Percentiles rank a stretch among this genome's conserved stretches.
phyloP scores from a whole-genome alignment of 768 basidiomycete species.

The Termitomyces sp. region DNA sequence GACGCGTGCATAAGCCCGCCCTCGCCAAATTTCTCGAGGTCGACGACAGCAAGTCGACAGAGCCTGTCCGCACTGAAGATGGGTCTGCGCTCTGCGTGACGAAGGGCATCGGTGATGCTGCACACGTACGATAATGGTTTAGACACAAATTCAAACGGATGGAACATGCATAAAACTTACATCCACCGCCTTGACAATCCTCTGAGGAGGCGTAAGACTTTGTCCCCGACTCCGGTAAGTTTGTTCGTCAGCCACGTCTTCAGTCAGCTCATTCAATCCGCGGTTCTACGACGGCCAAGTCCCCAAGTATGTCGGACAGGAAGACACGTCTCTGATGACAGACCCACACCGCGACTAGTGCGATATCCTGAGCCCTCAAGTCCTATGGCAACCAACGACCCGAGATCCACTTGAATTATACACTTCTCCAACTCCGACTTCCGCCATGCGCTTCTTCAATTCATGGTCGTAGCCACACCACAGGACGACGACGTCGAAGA shows the following conservation, averaged over 20 bases:
- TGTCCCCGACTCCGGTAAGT: constrained; percentile 80
- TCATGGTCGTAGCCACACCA: constrained; percentile 76
- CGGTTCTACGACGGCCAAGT: constrained; percentile 75
- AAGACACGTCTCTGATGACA: constrained; percentile 26
- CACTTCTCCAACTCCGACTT: constrained; percentile 56
- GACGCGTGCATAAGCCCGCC: no score
- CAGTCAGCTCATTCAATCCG: not conserved
- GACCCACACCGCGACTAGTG: constrained; percentile 53
- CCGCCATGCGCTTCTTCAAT: constrained; percentile 64
- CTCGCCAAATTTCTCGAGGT: no score
- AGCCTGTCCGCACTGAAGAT: no score
- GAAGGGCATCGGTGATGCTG: no score
- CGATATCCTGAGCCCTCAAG: constrained; percentile 31
- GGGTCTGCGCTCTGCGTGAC: no score
- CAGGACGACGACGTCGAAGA: constrained; percentile 42
- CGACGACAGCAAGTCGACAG: no score
- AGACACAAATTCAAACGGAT: no score
- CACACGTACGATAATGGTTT: no score
- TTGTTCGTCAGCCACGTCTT: not conserved
- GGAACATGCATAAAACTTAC: no score
- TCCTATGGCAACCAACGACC: constrained; percentile 30
- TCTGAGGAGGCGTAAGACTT: constrained; percentile 79
- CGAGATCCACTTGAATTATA: constrained; percentile 34
- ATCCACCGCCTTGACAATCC: constrained; percentile 7
- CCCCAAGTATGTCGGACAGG: constrained; percentile 34